Percentiles rank a stretch among this genome's conserved stretches.
These are phyloP conservation scores for Cladobotryum mycophilum DNA, from an alignment of 2,329 filamentous ascomycete species.

Conservation along the genomic window DNA sequence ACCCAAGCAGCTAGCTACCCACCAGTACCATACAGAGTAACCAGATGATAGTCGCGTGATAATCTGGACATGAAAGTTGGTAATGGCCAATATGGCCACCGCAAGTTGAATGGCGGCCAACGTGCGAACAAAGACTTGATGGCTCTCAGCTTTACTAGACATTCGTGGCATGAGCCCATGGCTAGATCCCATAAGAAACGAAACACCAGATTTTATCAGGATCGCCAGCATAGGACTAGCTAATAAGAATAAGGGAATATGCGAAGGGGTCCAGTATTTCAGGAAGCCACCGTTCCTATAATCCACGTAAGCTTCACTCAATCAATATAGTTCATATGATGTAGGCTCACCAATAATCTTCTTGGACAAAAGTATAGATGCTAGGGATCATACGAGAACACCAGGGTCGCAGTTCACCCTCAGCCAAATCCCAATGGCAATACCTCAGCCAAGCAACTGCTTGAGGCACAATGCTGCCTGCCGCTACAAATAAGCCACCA, in stretches of 20 bases:
- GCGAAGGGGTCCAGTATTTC: constrained; percentile 81
- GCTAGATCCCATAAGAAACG: constrained; percentile 24
- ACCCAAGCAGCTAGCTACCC: constrained; percentile 52
- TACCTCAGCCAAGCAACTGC: constrained; percentile 66
- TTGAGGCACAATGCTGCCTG: constrained; percentile 68
- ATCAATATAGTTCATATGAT: neutral
- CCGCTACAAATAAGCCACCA: constrained; percentile 61
- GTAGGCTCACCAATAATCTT: constrained; percentile 69
- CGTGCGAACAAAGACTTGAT: constrained; percentile 37
- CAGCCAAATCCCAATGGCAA: constrained; percentile 39
- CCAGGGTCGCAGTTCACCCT: constrained; percentile 56
- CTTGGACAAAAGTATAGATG: constrained; percentile 87
- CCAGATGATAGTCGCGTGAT: constrained; percentile 83
- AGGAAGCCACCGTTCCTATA: constrained; percentile 80
- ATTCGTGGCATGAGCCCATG: constrained; percentile 7
- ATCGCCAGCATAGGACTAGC: constrained; percentile 71
- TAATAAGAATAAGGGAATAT: constrained; percentile 81
- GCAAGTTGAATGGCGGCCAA: constrained; percentile 68
- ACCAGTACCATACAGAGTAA: constrained; percentile 86
- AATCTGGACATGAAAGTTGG: constrained; percentile 88
- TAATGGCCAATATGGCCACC: constrained; percentile 64
- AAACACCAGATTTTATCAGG: constrained; percentile 50
- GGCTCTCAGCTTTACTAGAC: constrained; percentile 8
- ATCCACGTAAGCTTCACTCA: neutral
- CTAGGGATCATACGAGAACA: constrained; percentile 69